phyloP scores from a whole-genome alignment of 371 early-diverging fungal genomes.

The Basidiobolus meristosporus region DNA sequence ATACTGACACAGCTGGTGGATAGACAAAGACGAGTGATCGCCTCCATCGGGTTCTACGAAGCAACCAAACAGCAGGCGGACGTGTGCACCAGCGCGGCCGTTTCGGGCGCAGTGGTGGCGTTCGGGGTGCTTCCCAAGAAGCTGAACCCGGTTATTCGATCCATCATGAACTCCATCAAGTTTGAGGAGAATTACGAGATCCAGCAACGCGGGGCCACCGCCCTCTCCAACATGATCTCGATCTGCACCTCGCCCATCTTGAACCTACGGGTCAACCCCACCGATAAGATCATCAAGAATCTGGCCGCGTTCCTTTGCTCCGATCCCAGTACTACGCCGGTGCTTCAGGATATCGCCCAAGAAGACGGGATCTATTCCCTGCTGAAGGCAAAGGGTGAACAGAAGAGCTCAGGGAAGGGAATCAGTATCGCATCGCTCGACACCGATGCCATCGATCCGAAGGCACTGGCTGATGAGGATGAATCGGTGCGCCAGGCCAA shows the following conservation, averaged over 20 bases:
- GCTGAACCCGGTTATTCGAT: constrained; percentile 66
- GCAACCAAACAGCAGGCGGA: too few species aligned
- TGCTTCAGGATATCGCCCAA: constrained; percentile 27
- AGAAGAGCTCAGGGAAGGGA: constrained; percentile 11
- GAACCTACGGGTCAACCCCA: constrained; percentile 28
- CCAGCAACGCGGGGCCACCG: constrained; percentile 36
- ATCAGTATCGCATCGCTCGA: too few species aligned
- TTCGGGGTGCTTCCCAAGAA: constrained; percentile 61
- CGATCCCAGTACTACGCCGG: constrained; percentile 53
- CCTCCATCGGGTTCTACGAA: constrained; percentile 40
- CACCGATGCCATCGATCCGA: too few species aligned
- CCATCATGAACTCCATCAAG: constrained; percentile 79
- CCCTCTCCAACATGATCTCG: constrained; percentile 25
- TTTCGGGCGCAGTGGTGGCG: constrained; percentile 67
- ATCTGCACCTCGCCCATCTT: constrained; percentile 26
- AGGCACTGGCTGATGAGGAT: constrained; percentile 19
- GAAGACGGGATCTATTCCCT: constrained; percentile 45
- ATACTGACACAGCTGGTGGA: constrained; percentile 21
- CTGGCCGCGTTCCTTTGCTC: constrained; percentile 68
- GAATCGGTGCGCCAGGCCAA: constrained; percentile 22
- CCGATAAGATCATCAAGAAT: constrained; percentile 78
- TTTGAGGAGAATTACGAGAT: constrained; percentile 49
- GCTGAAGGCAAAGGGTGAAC: too few species aligned
- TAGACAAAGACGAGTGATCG: constrained; percentile 36
- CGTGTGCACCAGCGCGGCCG: constrained; percentile 42